Conservation (phyloP, 2,329 filamentous ascomycete species). For the Aspergillus sp. region DNA sequence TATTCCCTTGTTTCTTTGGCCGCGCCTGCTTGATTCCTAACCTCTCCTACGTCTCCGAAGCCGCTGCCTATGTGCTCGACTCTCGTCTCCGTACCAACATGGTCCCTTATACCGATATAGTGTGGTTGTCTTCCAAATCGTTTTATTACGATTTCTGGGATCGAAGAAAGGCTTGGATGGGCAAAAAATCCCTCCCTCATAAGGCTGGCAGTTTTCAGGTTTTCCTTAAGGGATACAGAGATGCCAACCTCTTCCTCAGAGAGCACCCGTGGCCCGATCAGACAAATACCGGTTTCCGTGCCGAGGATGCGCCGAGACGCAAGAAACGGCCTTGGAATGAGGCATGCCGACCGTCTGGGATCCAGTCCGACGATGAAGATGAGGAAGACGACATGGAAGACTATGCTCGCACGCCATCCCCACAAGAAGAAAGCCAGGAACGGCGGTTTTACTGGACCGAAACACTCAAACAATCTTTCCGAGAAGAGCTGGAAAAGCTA, state of each 20-base stretch:
- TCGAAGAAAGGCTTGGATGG: constrained; percentile 80
- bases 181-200: constrained; percentile 79
- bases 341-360: constrained; percentile 69
- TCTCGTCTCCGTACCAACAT: constrained; percentile 84
- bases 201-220: constrained; percentile 97
- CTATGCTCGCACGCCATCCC: constrained; percentile 41
- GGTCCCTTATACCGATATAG: constrained; percentile 95
- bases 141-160: constrained; percentile 99
- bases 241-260: constrained; percentile 90
- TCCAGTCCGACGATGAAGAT: constrained; percentile 62
- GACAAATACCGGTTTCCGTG: constrained; percentile 66
- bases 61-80: constrained; percentile 93
- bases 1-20: constrained; percentile 97
- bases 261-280: constrained; percentile 98
- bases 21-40: constrained; percentile 95
- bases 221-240: constrained; percentile 94
- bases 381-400: constrained; percentile 50
- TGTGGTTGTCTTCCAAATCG: constrained; percentile 90
- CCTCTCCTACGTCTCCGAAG: constrained; percentile 95
- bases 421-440: constrained; percentile 47
- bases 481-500: constrained; percentile 93
- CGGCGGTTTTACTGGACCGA: constrained; percentile 81
- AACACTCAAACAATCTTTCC: constrained; percentile 80
- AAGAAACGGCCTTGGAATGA: constrained; percentile 77
- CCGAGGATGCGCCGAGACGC: constrained; percentile 65